These are phyloP conservation scores for Lactarius deliciosus DNA, from an alignment of 768 basidiomycete species.

Conservation along the genomic window DNA sequence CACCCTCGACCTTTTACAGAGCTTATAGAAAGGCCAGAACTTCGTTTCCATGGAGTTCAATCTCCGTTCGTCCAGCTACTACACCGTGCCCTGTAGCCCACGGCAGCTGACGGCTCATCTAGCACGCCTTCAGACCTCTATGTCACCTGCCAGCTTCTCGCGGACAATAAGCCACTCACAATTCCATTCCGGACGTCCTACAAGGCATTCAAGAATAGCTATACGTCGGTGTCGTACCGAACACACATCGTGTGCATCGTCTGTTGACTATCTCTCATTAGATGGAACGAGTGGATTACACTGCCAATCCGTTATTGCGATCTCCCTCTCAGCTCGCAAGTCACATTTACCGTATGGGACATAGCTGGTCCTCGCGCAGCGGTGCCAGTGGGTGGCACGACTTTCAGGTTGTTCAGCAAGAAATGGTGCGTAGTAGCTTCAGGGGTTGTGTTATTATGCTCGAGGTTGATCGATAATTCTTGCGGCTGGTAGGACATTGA, in stretches of 20 bases:
- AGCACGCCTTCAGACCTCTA: constrained; percentile 91
- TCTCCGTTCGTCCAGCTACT: constrained; percentile 53
- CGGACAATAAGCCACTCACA: constrained; percentile 91
- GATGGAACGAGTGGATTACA: constrained; percentile 96
- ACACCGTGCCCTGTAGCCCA: not conserved
- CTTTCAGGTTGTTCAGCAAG: constrained; percentile 87
- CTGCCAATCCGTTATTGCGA: constrained; percentile 93
- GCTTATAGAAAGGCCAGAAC: constrained; percentile 76
- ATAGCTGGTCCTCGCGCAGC: constrained; percentile 80
- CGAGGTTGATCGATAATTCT: not conserved
- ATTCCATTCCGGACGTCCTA: constrained; percentile 90
- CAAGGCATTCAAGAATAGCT: constrained; percentile 85
- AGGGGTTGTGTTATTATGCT: not conserved
- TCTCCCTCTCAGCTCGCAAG: constrained; percentile 82
- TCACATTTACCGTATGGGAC: constrained; percentile 96
- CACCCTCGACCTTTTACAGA: constrained; percentile 73
- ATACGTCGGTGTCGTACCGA: constrained; percentile 52
- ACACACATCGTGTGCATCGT: constrained; percentile 2
- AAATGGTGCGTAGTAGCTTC: constrained; percentile 64
- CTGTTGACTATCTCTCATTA: constrained; percentile 34
- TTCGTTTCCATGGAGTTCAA: constrained; percentile 84
- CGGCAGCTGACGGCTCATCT: constrained; percentile 17
- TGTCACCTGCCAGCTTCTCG: constrained; percentile 87
- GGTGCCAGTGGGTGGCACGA: constrained; percentile 86
- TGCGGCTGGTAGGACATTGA: constrained; percentile 63